Conservation (phyloP, 2,329 filamentous ascomycete species). For the Aphanocladium album region DNA sequence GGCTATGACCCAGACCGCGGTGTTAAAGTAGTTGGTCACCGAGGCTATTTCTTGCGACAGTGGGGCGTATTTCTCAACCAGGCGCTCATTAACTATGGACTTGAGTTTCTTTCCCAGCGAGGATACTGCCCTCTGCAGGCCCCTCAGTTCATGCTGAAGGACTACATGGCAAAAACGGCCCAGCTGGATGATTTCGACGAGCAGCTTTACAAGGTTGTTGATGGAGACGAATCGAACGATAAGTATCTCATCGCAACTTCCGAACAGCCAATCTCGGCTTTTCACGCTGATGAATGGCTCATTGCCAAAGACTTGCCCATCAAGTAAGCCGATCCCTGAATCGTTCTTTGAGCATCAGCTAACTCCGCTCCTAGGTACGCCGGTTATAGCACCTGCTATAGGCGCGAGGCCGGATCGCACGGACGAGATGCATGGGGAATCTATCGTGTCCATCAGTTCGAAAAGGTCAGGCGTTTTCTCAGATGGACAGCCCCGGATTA, state of each 20-base stretch:
- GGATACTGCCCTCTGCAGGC: conserved; percentile 81
- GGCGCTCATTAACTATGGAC: conserved; percentile 89
- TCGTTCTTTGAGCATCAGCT: background rate
- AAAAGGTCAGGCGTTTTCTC: conserved; percentile 56
- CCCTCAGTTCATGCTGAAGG: conserved; percentile 90
- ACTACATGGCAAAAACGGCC: conserved; percentile 96
- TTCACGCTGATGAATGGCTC: conserved; percentile 93
- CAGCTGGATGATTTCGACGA: conserved; percentile 97
- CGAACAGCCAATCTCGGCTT: conserved; percentile 89
- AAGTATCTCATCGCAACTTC: conserved; percentile 78
- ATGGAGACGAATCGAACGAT: conserved; percentile 80
- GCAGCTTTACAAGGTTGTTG: conserved; percentile 94
- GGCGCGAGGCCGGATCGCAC: conserved; percentile 85
- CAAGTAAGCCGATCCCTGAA: conserved; percentile 46
- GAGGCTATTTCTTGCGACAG: conserved; percentile 85
- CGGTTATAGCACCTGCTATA: conserved; percentile 91
- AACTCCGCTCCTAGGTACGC: conserved; percentile 61
- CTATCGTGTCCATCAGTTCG: conserved; percentile 97
- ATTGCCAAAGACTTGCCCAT: conserved; percentile 79
- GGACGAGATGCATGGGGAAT: conserved; percentile 94
- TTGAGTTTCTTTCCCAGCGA: conserved; percentile 78
- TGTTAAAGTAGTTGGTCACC: conserved; percentile 89
- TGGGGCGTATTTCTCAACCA: conserved; percentile 91
- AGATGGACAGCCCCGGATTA: background rate
- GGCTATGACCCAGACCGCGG: conserved; percentile 91